Conservation (phyloP, 495 filamentous ascomycete species). For the Aspergillus incahuasiensis region DNA sequence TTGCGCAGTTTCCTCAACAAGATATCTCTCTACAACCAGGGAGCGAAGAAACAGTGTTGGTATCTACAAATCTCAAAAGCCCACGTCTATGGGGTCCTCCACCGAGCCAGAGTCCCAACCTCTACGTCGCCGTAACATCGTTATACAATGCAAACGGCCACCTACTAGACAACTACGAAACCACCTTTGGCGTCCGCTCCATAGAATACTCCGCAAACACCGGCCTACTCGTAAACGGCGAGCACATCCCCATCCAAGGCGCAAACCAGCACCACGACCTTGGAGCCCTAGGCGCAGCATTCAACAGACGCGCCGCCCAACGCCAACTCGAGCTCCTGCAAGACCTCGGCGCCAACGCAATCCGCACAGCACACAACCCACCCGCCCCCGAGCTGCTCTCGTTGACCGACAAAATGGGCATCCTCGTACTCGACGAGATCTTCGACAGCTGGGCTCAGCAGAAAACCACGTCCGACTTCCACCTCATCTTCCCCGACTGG, state of each 20-base stretch:
- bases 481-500: slow-evolving; percentile 7
- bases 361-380: slow-evolving; percentile 8
- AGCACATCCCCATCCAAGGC: background rate
- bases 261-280: slow-evolving; percentile 9
- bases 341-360: slow-evolving; percentile 5
- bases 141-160: background rate
- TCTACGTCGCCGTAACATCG: background rate
- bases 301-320: background rate
- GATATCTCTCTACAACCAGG: background rate
- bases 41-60: background rate
- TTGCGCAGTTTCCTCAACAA: background rate
- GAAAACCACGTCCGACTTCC: background rate
- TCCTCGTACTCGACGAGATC: slow-evolving; percentile 2
- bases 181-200: background rate
- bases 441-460: background rate
- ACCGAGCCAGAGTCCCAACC: background rate
- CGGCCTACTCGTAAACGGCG: background rate
- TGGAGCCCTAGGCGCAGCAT: background rate
- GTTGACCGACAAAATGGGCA: slow-evolving; percentile 6
- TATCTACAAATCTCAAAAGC: background rate
- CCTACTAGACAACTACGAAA: background rate
- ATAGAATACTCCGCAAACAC: background rate
- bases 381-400: slow-evolving; percentile 6
- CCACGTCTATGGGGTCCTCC: slow-evolving; percentile 2
- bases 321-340: slow-evolving; percentile 1